phyloP scores from a whole-genome alignment of 2,329 filamentous ascomycete genomes.

The Botrytis paeoniae region DNA sequence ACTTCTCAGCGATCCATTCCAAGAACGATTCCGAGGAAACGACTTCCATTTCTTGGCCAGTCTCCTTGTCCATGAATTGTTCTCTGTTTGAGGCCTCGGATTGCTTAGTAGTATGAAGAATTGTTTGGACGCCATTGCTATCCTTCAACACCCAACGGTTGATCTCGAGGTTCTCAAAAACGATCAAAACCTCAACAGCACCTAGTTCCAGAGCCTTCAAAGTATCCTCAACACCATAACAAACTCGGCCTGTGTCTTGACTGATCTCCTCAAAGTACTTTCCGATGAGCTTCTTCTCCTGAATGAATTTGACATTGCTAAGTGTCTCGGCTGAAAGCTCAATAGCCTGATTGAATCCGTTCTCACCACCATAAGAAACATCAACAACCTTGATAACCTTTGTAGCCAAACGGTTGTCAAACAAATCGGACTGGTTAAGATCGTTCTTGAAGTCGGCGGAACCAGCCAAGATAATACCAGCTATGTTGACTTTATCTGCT shows the following conservation, averaged over 20 bases:
- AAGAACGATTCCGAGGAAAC: slow-evolving; percentile 85
- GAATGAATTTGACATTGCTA: slow-evolving; percentile 99
- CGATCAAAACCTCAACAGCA: slow-evolving; percentile 90
- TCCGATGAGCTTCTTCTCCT: slow-evolving; percentile 99
- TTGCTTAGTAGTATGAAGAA: slow-evolving; percentile 84
- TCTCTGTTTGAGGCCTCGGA: slow-evolving; percentile 74
- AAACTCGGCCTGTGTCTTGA: slow-evolving; percentile 93
- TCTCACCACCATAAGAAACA: slow-evolving; percentile 97
- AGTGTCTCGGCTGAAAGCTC: slow-evolving; percentile 93
- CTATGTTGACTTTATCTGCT: slow-evolving; percentile 96
- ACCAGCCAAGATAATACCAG: slow-evolving; percentile 90
- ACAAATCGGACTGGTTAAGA: slow-evolving; percentile 94
- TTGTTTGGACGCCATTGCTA: slow-evolving; percentile 65
- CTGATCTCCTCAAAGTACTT: slow-evolving; percentile 99
- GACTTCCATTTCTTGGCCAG: slow-evolving; percentile 96
- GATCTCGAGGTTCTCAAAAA: slow-evolving; percentile 95
- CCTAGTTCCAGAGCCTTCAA: slow-evolving; percentile 94
- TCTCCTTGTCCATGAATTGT: slow-evolving; percentile 92
- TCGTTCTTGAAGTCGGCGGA: slow-evolving; percentile 99
- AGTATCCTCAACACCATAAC: slow-evolving; percentile 97
- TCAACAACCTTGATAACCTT: slow-evolving; percentile 99
- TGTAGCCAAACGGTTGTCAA: slow-evolving; percentile 82
- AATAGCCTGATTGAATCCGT: slow-evolving; percentile 99
- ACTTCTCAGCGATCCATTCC: slow-evolving; percentile 99
- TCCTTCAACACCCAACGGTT: slow-evolving; percentile 88